Evolutionary conservation across 495 filamentous ascomycete genomes (phyloP).

Genomic region (Trichoderma gamsii): DNA sequence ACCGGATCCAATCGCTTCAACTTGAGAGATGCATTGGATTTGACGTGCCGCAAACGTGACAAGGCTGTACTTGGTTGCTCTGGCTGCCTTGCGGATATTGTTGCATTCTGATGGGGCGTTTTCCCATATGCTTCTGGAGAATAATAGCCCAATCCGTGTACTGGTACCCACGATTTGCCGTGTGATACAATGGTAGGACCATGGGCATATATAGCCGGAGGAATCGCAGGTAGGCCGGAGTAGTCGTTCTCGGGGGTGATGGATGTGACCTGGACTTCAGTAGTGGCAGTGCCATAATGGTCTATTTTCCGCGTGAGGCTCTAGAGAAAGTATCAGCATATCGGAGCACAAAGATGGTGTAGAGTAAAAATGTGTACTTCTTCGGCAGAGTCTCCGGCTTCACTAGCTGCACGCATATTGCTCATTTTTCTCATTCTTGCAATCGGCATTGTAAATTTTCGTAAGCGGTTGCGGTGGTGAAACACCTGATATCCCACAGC

Average conservation of each 20-base stretch:
- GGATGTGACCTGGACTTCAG: conserved; percentile 30
- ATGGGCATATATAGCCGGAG: not conserved
- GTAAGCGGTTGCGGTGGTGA: conserved; percentile 49
- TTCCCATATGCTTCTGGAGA: not conserved
- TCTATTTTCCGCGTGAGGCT: conserved; percentile 11
- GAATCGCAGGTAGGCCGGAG: not conserved
- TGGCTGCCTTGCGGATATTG: not conserved
- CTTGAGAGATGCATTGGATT: conserved; percentile 19
- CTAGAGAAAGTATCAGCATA: not conserved
- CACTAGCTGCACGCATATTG: conserved; percentile 17
- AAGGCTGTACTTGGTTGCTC: conserved; percentile 21
- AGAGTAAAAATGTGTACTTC: conserved; percentile 29
- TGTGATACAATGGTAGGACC: not conserved
- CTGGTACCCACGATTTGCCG: not conserved
- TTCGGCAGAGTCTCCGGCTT: conserved; percentile 31
- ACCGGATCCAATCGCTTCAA: conserved; percentile 49
- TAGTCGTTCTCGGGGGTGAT: not conserved
- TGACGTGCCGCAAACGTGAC: not conserved
- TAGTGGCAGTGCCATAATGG: conserved; percentile 32
- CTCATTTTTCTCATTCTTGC: conserved; percentile 28
- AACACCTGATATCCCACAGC: conserved; percentile 66
- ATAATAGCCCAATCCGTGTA: not conserved
- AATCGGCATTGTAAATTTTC: conserved; percentile 41
- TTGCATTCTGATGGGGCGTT: not conserved
- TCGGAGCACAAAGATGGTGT: not conserved